Conservation (phyloP, 495 filamentous ascomycete genomes). For the Neurospora sp. region DNA sequence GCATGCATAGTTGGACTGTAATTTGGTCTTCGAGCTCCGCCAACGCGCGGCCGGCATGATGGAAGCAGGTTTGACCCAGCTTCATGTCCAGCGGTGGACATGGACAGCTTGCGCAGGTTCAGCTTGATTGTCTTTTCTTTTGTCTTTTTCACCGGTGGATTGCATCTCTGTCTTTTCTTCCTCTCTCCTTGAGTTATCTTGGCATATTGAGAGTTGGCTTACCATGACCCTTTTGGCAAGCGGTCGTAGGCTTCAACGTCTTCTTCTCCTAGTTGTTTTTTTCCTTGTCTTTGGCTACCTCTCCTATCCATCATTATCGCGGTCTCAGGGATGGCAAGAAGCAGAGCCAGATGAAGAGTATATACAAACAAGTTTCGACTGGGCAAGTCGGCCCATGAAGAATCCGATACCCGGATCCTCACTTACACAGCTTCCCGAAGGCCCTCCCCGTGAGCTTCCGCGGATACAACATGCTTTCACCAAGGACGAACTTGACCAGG, state of each 20-base stretch:
- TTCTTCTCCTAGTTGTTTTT: slow-evolving; percentile 10
- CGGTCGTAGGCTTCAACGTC: slow-evolving; percentile 15
- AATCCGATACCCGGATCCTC: slow-evolving; percentile 23
- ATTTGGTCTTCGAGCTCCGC: background rate
- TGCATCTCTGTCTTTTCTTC: background rate
- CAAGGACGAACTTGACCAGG: slow-evolving; percentile 19
- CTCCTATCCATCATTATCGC: background rate
- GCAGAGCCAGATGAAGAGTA: slow-evolving; percentile 5
- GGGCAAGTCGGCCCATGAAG: slow-evolving; percentile 24
- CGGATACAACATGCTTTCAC: slow-evolving; percentile 31
- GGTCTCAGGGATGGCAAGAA: background rate
- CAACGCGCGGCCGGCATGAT: background rate
- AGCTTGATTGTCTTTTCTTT: background rate
- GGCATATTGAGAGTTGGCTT: background rate
- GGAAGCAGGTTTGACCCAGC: background rate
- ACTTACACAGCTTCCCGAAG: slow-evolving; percentile 23
- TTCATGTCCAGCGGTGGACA: background rate
- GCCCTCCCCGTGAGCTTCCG: slow-evolving; percentile 23
- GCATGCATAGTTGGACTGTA: background rate
- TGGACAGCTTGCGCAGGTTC: background rate
- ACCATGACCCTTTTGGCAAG: slow-evolving; percentile 15
- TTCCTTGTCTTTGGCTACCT: slow-evolving; percentile 14
- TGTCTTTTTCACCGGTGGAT: background rate
- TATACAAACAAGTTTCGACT: slow-evolving; percentile 31
- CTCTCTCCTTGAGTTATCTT: background rate